phyloP scores from a whole-genome alignment of 1,284 basidiomycete genomes.

The Pseudozyma sp. region DNA sequence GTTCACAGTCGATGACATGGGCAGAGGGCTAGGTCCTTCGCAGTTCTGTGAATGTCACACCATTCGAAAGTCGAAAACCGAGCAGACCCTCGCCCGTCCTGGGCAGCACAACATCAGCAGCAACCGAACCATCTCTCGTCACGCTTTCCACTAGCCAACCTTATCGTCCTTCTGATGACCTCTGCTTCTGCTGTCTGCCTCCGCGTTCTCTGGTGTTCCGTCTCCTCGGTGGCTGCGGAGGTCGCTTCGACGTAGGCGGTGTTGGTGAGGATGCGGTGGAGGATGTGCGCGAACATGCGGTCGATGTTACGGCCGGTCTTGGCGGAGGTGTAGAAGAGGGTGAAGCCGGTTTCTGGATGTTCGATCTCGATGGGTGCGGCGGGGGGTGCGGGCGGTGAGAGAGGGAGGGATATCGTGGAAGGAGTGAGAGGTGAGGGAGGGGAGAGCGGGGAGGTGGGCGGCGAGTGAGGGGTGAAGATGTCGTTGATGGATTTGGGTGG shows the following conservation, averaged over 20 bases:
- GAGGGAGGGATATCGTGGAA: conserved; percentile 17
- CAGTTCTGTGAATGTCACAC: no score
- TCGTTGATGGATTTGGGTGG: conserved; percentile 48
- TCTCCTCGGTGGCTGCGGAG: not conserved
- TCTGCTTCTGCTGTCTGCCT: conserved; percentile 15
- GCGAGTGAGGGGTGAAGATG: conserved; percentile 18
- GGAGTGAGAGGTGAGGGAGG: conserved; percentile 13
- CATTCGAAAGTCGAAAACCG: no score
- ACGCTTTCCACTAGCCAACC: conserved; percentile 36
- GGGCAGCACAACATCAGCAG: conserved; percentile 8
- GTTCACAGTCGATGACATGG: no score
- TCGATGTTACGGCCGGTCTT: conserved; percentile 50
- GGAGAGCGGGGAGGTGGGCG: not conserved
- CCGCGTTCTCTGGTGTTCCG: not conserved
- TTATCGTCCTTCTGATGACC: conserved; percentile 31
- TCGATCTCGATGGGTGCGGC: not conserved
- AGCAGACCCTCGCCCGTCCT: no score
- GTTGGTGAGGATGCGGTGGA: conserved; percentile 23
- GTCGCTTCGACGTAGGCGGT: conserved; percentile 22
- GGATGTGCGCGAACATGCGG: conserved; percentile 56
- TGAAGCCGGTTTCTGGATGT: conserved; percentile 52
- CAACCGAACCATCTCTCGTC: conserved; percentile 11
- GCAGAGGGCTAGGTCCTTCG: no score
- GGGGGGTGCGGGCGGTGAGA: not conserved
- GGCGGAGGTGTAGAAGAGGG: conserved; percentile 59